A percentile compares a stretch with the other conserved stretches of the same genome.
These are phyloP conservation scores for Podospora fimiseda DNA, from an alignment of 495 filamentous ascomycete genomes.

Conservation along the genomic window DNA sequence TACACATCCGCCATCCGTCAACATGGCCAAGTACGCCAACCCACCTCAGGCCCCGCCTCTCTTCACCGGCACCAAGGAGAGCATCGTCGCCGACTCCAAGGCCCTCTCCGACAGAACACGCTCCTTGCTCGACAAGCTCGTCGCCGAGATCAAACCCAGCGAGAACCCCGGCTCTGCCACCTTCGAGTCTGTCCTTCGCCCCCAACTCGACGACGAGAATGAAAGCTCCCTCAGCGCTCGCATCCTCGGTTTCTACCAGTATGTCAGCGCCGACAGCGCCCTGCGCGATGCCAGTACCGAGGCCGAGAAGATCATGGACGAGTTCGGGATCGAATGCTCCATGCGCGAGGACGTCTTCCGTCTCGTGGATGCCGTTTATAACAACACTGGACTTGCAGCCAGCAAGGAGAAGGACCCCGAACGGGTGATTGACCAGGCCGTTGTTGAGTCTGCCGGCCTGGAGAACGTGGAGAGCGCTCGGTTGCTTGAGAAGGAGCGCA, in stretches of 20 bases:
- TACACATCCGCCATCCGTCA: conserved; percentile 18
- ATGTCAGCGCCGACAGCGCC: conserved; percentile 61
- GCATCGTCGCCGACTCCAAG: conserved; percentile 71
- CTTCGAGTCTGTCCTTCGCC: conserved; percentile 59
- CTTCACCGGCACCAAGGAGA: conserved; percentile 76
- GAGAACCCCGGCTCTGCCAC: conserved; percentile 44
- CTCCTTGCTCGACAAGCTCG: conserved; percentile 66
- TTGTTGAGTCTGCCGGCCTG: conserved; percentile 26
- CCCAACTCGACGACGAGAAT: conserved; percentile 65
- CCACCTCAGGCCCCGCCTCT: conserved; percentile 80
- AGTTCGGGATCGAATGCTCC: conserved; percentile 52
- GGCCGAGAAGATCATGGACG: conserved; percentile 54
- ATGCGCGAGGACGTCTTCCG: conserved; percentile 59
- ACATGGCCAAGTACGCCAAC: conserved; percentile 48
- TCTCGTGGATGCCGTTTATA: conserved; percentile 49
- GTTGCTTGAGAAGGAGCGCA: conserved; percentile 53
- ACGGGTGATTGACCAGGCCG: conserved; percentile 22
- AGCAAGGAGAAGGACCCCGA: conserved; percentile 33
- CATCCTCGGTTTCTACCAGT: conserved; percentile 72
- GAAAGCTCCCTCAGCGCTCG: conserved; percentile 49
- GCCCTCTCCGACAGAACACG: conserved; percentile 63
- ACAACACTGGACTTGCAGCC: conserved; percentile 36
- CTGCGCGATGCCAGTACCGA: conserved; percentile 60
- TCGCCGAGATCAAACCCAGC: conserved; percentile 54
- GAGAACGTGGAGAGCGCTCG: conserved; percentile 44